phyloP scores from a whole-genome alignment of 306 rosid species.

The Purshia tridentata region DNA sequence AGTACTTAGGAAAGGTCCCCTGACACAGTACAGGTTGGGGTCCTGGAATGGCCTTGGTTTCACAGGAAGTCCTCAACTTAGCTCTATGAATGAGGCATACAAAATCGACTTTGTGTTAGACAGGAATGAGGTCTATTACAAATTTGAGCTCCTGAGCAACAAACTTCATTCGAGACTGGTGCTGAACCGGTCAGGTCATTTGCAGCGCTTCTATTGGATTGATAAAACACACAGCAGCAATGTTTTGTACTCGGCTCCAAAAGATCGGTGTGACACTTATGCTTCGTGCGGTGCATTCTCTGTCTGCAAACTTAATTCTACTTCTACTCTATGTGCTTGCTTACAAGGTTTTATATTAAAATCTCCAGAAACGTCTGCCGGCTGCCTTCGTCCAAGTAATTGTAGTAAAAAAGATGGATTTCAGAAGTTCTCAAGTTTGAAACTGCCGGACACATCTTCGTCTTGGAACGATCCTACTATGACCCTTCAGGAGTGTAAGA shows the following conservation, averaged over 20 bases:
- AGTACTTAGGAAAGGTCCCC: constrained; percentile 35
- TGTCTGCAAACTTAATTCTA: constrained; percentile 22
- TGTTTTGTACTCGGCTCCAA: constrained; percentile 10
- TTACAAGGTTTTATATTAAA: constrained; percentile 41
- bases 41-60: constrained; percentile 49
- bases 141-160: constrained; percentile 28
- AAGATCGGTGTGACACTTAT: constrained; percentile 43
- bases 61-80: constrained; percentile 1
- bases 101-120: constrained; percentile 24
- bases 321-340: constrained; percentile 43
- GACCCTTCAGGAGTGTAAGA: constrained; percentile 40
- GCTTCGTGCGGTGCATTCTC: constrained; percentile 40
- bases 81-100: neutral
- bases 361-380: constrained; percentile 42
- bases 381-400: constrained; percentile 25
- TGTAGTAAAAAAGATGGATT: constrained; percentile 35
- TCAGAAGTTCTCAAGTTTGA: constrained; percentile 20
- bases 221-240: neutral
- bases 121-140: constrained; percentile 41
- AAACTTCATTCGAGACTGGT: constrained; percentile 37
- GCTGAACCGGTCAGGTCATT: constrained; percentile 29
- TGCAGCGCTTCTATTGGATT: constrained; percentile 36
- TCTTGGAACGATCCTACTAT: constrained; percentile 42
- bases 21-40: constrained; percentile 38
- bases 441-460: constrained; percentile 41